Evolutionary conservation across 2,329 filamentous ascomycete genomes (phyloP).

Genomic region (Diaporthe caulivora): DNA sequence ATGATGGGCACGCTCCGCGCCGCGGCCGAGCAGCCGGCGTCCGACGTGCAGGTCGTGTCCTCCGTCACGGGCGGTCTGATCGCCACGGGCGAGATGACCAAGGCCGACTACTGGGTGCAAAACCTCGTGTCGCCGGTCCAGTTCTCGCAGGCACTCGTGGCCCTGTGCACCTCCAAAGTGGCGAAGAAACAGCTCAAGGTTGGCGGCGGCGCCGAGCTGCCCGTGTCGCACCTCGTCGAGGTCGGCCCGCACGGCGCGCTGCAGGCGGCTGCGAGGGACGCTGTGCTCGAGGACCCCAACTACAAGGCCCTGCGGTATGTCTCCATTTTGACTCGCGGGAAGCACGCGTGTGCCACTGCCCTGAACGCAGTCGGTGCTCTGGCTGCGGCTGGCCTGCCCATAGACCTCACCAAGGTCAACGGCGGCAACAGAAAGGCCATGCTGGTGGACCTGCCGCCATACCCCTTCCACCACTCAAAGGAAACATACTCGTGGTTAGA

Average conservation of each 20-base stretch:
- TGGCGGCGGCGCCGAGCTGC: constrained; percentile 35
- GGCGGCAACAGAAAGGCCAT: constrained; percentile 8
- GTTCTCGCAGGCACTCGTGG: constrained; percentile 36
- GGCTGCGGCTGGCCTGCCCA: constrained; percentile 22
- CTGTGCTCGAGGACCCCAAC: constrained; percentile 36
- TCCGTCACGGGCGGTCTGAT: constrained; percentile 33
- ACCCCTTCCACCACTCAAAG: constrained; percentile 60
- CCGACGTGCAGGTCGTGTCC: constrained; percentile 26
- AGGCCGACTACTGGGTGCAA: constrained; percentile 41
- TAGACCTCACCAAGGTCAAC: constrained; percentile 34
- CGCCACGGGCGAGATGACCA: constrained; percentile 28
- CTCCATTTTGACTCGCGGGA: constrained; percentile 28
- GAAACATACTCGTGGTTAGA: constrained; percentile 50
- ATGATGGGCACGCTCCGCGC: constrained; percentile 35
- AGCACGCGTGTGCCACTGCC: constrained; percentile 29
- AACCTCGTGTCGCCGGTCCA: constrained; percentile 35
- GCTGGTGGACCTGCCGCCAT: constrained; percentile 54
- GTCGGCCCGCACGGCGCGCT: constrained; percentile 48
- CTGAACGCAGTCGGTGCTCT: constrained; percentile 29
- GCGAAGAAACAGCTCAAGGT: constrained; percentile 37
- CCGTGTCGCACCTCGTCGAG: constrained; percentile 45
- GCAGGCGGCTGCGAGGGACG: constrained; percentile 45
- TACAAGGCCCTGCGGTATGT: constrained; percentile 34
- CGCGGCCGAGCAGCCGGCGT: background rate
- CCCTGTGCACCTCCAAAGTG: constrained; percentile 39